Base-by-base conservation (phyloP, 495 filamentous ascomycete species). In the Lichenothelia convexa region DNA sequence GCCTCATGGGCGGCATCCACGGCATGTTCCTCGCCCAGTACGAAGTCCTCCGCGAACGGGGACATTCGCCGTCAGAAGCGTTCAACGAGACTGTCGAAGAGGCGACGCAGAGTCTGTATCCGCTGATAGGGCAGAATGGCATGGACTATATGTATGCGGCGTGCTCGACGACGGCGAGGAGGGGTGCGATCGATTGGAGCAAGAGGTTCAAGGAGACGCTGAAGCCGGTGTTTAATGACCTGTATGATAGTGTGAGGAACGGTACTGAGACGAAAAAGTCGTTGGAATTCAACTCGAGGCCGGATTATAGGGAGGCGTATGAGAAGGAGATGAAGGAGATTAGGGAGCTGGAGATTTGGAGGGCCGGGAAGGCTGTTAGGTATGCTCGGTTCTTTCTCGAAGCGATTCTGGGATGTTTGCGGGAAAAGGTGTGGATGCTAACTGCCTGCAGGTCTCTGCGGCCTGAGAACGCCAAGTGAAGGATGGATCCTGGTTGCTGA, bases 91-190 rank as follows among this genome's bases (percentile, higher is more conserved):
- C 89, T 45, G 89, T 97, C 41, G 89, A 97, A 70, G 89, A 97
- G 67, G 89, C 89, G 42, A 97, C 89, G 27, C 91, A 95, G 73
- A 82, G 75, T 47, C 70, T 95, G 41, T 97, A 95, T 71, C 89
- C 89, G 39, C 68, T 97, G 47, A 95, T 97, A 52, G 89, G 85
- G 56, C 70, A 68, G 52, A 78, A 95, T 60, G 89, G 89, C 48
- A 97, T 97, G 89, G 89, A 95, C 70, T 97, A 89, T 83, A 95
- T 97, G 91, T 97, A 93, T 68, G 84, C 86, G 49, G 89, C 89
- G 46, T 97, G 89, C 79, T 95, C 87, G 37, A 95, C 91, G 51
- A 95, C 91, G 27, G 89, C 89, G 50, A 80, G 89, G 55, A 85
- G 89, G 56, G 89, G 89, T 64, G 89, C 89, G 63, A 92, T 97